These are phyloP conservation scores for Coelastrella sp. DNA, from an alignment of 139 green algal species.

Conservation along the genomic window DNA sequence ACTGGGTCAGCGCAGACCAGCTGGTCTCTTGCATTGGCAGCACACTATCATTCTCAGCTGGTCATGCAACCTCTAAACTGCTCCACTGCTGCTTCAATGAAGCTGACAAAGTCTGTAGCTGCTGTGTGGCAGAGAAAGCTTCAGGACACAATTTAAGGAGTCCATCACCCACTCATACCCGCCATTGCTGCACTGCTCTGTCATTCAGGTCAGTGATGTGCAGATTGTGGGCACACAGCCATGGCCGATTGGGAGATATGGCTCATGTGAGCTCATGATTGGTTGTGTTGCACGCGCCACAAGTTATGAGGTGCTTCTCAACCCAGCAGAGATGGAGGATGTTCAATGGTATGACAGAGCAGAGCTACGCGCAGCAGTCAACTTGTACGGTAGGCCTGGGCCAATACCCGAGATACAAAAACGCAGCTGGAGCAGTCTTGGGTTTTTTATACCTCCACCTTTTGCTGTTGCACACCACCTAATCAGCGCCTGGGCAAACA, in stretches of 20 bases:
- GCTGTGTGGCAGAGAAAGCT: too few species aligned
- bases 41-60: too few species aligned
- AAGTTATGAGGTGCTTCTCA: slow-evolving; percentile 67
- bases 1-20: too few species aligned
- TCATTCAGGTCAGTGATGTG: slow-evolving; percentile 47
- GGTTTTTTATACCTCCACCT: slow-evolving; percentile 83
- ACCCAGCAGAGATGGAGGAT: slow-evolving; percentile 81
- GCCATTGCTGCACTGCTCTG: neutral
- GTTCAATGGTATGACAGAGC: slow-evolving; percentile 74
- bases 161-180: neutral
- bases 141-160: too few species aligned
- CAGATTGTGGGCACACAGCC: slow-evolving; percentile 73
- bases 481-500: slow-evolving; percentile 71
- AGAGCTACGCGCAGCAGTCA: slow-evolving; percentile 60
- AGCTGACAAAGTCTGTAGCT: too few species aligned
- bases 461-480: slow-evolving; percentile 88
- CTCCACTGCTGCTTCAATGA: too few species aligned
- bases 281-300: slow-evolving; percentile 82
- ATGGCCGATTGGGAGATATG: slow-evolving; percentile 75
- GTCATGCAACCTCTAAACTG: too few species aligned
- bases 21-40: too few species aligned
- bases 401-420: slow-evolving; percentile 52
- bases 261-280: slow-evolving; percentile 89
- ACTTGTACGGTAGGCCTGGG: slow-evolving; percentile 46
- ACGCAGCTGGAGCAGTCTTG: slow-evolving; percentile 55